Conservation (phyloP, 768 basidiomycete genomes). For the Tulasnella sp. region DNA sequence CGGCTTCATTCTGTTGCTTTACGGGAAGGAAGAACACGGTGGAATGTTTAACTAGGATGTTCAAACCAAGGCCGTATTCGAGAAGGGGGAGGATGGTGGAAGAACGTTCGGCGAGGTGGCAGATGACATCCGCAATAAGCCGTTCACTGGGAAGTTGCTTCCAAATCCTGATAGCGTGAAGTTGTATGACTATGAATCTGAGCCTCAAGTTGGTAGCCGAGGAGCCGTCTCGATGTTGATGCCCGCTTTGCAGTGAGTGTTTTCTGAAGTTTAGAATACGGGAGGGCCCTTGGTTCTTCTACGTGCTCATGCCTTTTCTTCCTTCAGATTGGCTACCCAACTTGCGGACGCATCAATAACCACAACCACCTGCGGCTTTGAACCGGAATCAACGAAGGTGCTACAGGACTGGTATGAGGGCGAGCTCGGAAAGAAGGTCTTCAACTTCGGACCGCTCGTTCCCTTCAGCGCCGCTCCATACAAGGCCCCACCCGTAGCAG, state of each 20-base stretch:
- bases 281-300: not conserved
- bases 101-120: not conserved
- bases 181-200: conserved; percentile 2
- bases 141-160: not conserved
- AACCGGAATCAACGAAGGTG: not conserved
- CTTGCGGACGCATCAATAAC: not conserved
- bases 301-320: not conserved
- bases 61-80: too few relatives aligned
- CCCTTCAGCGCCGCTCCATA: too few relatives aligned
- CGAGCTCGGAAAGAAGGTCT: too few relatives aligned
- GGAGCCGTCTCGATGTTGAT: not conserved
- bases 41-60: not conserved
- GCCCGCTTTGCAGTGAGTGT: not conserved
- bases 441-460: too few relatives aligned
- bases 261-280: not conserved
- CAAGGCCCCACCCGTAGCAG: not conserved
- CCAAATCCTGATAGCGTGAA: not conserved
- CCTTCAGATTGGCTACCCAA: not conserved
- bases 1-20: not conserved
- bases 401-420: conserved; percentile 4
- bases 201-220: not conserved
- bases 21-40: not conserved
- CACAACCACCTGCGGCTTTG: not conserved
- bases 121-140: not conserved
- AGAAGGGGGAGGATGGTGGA: not conserved